phyloP scores from a whole-genome alignment of 805 yeast genomes.

The Candida patagonica region DNA sequence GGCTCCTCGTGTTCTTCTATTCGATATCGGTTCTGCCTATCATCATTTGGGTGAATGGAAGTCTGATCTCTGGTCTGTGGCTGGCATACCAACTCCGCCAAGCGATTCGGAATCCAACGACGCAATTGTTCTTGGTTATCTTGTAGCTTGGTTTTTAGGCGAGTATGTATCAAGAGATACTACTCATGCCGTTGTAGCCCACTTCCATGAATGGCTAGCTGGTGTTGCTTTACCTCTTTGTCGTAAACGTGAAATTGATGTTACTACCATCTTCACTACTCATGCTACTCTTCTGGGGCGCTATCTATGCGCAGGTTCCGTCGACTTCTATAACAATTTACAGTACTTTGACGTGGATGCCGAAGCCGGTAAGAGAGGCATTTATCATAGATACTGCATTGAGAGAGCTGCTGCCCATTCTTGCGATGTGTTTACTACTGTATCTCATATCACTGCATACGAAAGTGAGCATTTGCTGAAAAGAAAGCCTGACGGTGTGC shows the following conservation, averaged over 20 bases:
- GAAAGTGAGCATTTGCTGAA: slow-evolving; percentile 89
- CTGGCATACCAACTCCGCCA: slow-evolving; percentile 90
- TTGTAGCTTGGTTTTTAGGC: slow-evolving; percentile 95
- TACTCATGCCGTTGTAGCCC: slow-evolving; percentile 83
- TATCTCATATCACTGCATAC: slow-evolving; percentile 93
- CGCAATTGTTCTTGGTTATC: slow-evolving; percentile 84
- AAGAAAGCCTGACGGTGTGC: slow-evolving; percentile 94
- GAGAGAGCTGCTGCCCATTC: slow-evolving; percentile 95
- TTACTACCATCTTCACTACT: slow-evolving; percentile 92
- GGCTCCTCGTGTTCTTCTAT: slow-evolving; percentile 85
- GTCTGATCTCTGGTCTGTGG: slow-evolving; percentile 79
- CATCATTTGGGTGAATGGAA: slow-evolving; percentile 83
- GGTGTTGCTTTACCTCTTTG: slow-evolving; percentile 93
- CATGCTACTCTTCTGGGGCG: slow-evolving; percentile 95
- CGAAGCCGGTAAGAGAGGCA: slow-evolving; percentile 96
- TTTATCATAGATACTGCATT: slow-evolving; percentile 92
- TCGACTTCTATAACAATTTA: slow-evolving; percentile 89
- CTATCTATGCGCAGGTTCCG: slow-evolving; percentile 91
- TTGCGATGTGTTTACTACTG: slow-evolving; percentile 95
- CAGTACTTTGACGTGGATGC: slow-evolving; percentile 89
- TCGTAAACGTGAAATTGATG: slow-evolving; percentile 83
- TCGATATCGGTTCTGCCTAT: slow-evolving; percentile 72
- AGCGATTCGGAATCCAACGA: slow-evolving; percentile 84
- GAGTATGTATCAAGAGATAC: slow-evolving; percentile 80
- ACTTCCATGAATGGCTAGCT: slow-evolving; percentile 97